phyloP scores from a whole-genome alignment of 1,284 basidiomycete species.

The Lignosus rhinocerotis region DNA sequence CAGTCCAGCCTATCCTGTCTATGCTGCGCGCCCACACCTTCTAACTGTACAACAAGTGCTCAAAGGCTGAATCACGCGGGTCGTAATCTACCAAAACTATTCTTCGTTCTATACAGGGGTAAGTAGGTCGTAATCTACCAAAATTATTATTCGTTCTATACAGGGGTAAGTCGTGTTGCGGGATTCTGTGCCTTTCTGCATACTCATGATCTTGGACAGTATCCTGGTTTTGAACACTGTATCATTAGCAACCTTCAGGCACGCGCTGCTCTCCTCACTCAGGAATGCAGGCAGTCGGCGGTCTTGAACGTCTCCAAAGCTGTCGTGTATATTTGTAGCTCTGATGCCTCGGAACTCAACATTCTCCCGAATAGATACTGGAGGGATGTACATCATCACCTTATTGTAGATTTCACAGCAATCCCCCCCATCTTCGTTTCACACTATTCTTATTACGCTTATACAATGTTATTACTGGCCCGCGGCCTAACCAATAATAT shows the following conservation, averaged over 20 bases:
- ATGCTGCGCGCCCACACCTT: slow-evolving; percentile 12
- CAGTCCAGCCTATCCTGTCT: slow-evolving; percentile 7
- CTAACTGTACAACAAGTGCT: slow-evolving; percentile 18
- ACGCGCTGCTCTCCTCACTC: neutral
- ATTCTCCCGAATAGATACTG: no score
- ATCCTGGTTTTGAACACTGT: neutral
- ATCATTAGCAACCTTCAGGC: neutral
- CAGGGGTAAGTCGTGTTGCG: neutral
- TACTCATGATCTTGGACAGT: neutral
- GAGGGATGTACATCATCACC: no score
- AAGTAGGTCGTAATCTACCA: neutral
- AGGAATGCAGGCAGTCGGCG: neutral
- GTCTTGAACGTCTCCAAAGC: neutral
- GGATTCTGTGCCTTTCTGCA: neutral
- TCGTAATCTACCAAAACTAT: neutral
- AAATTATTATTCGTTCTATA: neutral
- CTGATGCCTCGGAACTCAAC: neutral
- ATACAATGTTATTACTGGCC: neutral
- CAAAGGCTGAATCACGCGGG: neutral
- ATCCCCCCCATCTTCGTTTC: neutral
- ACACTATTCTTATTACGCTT: neutral
- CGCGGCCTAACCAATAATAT: neutral
- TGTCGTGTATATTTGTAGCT: slow-evolving; percentile 5
- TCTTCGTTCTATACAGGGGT: neutral
- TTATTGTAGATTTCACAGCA: no score